Evolutionary conservation across 306 rosid species (phyloP).

Genomic region (Cercis canadensis): DNA sequence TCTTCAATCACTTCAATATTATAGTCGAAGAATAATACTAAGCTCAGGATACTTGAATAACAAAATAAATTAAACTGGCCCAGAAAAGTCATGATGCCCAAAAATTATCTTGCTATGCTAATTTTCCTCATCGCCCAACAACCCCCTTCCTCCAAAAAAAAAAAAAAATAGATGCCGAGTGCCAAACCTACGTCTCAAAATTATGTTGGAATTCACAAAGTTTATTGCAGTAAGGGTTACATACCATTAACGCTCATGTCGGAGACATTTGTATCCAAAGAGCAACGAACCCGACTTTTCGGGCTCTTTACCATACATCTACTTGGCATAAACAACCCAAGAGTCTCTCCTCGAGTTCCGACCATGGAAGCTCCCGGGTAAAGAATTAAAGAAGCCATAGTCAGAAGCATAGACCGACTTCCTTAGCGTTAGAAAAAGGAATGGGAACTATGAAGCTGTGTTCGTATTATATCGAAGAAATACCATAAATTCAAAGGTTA

Average conservation of each 20-base stretch:
- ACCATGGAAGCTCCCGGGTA: conserved; percentile 60
- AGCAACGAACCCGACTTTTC: conserved; percentile 59
- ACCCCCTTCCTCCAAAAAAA: background rate
- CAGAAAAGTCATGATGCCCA: background rate
- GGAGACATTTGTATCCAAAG: conserved; percentile 83
- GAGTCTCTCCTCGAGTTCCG: conserved; percentile 40
- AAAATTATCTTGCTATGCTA: background rate
- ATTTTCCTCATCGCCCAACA: background rate
- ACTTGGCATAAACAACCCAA: conserved; percentile 36
- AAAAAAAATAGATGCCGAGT: background rate
- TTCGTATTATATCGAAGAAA: background rate
- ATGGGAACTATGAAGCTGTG: background rate
- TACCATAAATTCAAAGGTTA: background rate
- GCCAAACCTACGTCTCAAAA: background rate
- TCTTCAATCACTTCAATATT: background rate
- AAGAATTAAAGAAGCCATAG: conserved; percentile 74
- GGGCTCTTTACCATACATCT: conserved; percentile 47
- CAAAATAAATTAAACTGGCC: background rate
- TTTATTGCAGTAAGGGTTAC: background rate
- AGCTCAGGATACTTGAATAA: conserved; percentile 3
- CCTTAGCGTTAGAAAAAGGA: background rate
- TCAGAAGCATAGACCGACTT: conserved; percentile 2
- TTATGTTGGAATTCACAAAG: conserved; percentile 4
- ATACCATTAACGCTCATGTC: conserved; percentile 89
- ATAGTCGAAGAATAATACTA: background rate